Conservation (phyloP, 2,329 filamentous ascomycete species). For the Madurella mycetomatis region DNA sequence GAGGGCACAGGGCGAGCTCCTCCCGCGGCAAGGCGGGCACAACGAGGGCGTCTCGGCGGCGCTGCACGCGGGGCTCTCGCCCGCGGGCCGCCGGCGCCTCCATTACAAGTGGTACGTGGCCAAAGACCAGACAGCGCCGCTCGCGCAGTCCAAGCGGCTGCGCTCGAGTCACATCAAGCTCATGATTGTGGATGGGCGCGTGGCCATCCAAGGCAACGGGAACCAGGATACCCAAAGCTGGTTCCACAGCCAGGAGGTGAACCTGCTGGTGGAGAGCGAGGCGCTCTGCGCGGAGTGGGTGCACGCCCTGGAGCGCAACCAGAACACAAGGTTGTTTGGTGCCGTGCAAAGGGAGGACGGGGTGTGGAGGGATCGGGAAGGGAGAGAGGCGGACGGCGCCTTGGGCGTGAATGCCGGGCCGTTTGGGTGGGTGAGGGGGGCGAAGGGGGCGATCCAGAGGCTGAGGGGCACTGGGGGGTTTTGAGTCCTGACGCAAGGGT, state of each 20-base stretch:
- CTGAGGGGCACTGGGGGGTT: background rate
- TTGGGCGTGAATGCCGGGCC: background rate
- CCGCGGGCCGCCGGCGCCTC: constrained; percentile 44
- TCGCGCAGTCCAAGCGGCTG: constrained; percentile 61
- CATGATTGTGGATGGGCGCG: constrained; percentile 64
- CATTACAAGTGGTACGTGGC: constrained; percentile 67
- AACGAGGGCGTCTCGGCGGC: constrained; percentile 34
- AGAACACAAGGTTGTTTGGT: background rate
- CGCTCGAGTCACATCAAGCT: constrained; percentile 74
- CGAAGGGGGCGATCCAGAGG: background rate
- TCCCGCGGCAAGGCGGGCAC: constrained; percentile 44
- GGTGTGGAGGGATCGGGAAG: background rate
- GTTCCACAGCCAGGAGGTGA: constrained; percentile 74
- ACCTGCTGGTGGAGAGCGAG: constrained; percentile 66
- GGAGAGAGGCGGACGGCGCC: background rate
- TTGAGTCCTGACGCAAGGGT: background rate
- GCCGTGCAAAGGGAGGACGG: background rate
- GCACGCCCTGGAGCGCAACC: constrained; percentile 13
- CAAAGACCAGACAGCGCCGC: constrained; percentile 65
- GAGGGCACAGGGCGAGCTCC: constrained; percentile 62
- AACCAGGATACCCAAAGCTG: constrained; percentile 80
- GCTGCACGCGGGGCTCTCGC: constrained; percentile 52
- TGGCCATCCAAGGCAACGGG: constrained; percentile 70
- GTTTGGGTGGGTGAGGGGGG: background rate
- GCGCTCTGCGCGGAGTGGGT: constrained; percentile 47